Conservation (phyloP, 352 stramenopile genomes). For the Globisporangium cylindrosporum region DNA sequence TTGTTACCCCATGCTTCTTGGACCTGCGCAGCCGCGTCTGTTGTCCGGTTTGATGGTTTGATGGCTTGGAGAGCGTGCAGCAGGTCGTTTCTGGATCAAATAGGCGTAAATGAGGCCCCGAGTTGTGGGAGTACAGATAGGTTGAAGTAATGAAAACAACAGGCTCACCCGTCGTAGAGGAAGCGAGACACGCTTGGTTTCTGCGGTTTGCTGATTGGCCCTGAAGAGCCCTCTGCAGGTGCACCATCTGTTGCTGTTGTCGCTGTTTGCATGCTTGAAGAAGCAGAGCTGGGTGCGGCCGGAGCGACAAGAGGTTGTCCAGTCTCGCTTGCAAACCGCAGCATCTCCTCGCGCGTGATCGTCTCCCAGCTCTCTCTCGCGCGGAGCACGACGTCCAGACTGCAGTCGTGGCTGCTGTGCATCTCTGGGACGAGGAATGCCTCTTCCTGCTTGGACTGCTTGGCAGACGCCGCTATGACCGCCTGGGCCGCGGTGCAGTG, state of each 20-base stretch:
- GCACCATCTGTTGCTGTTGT: not conserved
- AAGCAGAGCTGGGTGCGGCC: not conserved
- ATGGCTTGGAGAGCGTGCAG: constrained; percentile 65
- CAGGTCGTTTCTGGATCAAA: constrained; percentile 46
- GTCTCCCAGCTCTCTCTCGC: constrained; percentile 54
- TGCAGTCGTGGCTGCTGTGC: constrained; percentile 22
- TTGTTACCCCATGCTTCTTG: constrained; percentile 32
- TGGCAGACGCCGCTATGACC: constrained; percentile 15
- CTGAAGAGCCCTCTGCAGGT: not conserved
- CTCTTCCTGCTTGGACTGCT: constrained; percentile 26
- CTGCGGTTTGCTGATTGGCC: not conserved
- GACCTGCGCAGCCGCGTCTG: constrained; percentile 9
- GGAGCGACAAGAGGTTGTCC: constrained; percentile 30
- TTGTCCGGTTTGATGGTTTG: constrained; percentile 38
- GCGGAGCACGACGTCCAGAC: constrained; percentile 41
- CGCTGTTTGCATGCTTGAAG: not conserved
- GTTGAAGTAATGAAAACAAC: not conserved
- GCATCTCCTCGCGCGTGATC: constrained; percentile 67
- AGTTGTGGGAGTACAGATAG: too few species aligned
- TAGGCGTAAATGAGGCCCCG: not conserved
- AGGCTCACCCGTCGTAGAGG: constrained; percentile 59
- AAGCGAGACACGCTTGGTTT: constrained; percentile 34
- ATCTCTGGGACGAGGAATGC: constrained; percentile 25
- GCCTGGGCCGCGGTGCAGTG: constrained; percentile 42
- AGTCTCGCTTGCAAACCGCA: constrained; percentile 49